Percentiles rank a stretch among this genome's conserved stretches.
phyloP scores from a whole-genome alignment of 805 yeast genomes.

The Nakazawaea peltata region DNA sequence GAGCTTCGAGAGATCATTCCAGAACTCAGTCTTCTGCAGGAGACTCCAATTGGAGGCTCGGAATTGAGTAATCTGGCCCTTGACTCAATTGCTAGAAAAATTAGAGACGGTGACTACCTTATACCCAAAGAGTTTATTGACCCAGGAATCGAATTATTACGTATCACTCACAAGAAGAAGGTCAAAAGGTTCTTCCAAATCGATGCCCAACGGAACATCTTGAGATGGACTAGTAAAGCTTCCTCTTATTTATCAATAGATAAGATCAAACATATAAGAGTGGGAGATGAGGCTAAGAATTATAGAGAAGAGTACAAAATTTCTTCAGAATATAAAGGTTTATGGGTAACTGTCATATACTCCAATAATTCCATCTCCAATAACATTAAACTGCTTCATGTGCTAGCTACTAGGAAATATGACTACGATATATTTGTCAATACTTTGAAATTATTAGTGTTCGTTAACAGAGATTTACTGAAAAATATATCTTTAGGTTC shows the following conservation, averaged over 20 bases:
- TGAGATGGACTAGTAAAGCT: conserved; percentile 50
- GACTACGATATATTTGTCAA: conserved; percentile 48
- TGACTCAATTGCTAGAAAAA: too few relatives aligned
- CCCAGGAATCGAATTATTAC: conserved; percentile 54
- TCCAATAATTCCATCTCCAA: conserved; percentile 44
- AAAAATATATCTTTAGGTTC: conserved; percentile 45
- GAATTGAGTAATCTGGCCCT: too few relatives aligned
- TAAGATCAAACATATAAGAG: conserved; percentile 52
- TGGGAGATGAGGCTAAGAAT: conserved; percentile 68
- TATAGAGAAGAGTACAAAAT: conserved; percentile 82
- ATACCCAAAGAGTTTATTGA: conserved; percentile 40
- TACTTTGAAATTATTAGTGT: conserved; percentile 47
- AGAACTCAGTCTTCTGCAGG: too few relatives aligned
- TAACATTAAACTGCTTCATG: conserved; percentile 71
- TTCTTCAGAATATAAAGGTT: conserved; percentile 49
- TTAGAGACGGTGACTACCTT: conserved; percentile 14
- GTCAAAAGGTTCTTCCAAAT: conserved; percentile 50
- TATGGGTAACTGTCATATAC: conserved; percentile 82
- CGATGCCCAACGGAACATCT: conserved; percentile 43
- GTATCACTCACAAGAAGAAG: conserved; percentile 65
- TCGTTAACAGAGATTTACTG: conserved; percentile 53
- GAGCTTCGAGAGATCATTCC: too few relatives aligned
- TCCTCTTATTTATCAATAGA: conserved; percentile 44
- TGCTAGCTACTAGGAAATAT: conserved; percentile 49
- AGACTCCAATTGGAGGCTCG: too few relatives aligned